phyloP scores from a whole-genome alignment of 768 basidiomycete species.

The Tremella mesenterica region DNA sequence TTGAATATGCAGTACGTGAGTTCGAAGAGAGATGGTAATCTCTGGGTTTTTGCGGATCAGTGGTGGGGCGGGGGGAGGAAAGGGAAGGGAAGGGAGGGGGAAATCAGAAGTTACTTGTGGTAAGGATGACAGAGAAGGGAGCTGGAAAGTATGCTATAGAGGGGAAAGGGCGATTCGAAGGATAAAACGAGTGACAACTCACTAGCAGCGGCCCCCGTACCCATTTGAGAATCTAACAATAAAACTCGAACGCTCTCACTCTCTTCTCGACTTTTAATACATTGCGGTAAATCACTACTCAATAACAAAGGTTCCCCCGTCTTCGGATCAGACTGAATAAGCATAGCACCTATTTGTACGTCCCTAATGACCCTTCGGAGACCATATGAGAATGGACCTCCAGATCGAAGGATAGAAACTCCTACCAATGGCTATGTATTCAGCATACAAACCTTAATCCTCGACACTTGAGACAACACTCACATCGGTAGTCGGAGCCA shows the following conservation, averaged over 20 bases:
- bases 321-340: constrained; percentile 77
- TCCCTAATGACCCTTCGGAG: constrained; percentile 80
- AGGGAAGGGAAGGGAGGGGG: too few species aligned
- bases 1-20: too few species aligned
- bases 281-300: constrained; percentile 68
- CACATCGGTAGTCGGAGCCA: constrained; percentile 58
- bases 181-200: constrained; percentile 5
- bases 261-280: constrained; percentile 57
- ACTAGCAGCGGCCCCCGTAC: constrained; percentile 64
- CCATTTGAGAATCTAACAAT: constrained; percentile 86
- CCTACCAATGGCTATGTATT: constrained; percentile 65
- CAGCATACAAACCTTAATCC: neutral
- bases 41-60: too few species aligned
- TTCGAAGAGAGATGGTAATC: too few species aligned
- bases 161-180: too few species aligned
- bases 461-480: constrained; percentile 2
- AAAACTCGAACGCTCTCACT: constrained; percentile 73
- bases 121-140: too few species aligned
- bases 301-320: constrained; percentile 83
- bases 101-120: too few species aligned
- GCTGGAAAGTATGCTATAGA: too few species aligned
- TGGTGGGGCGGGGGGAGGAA: too few species aligned
- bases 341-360: constrained; percentile 73
- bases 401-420: constrained; percentile 82
- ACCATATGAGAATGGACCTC: constrained; percentile 82